Conservation (phyloP, 2,329 filamentous ascomycete genomes). For the Zasmidium cellare region DNA sequence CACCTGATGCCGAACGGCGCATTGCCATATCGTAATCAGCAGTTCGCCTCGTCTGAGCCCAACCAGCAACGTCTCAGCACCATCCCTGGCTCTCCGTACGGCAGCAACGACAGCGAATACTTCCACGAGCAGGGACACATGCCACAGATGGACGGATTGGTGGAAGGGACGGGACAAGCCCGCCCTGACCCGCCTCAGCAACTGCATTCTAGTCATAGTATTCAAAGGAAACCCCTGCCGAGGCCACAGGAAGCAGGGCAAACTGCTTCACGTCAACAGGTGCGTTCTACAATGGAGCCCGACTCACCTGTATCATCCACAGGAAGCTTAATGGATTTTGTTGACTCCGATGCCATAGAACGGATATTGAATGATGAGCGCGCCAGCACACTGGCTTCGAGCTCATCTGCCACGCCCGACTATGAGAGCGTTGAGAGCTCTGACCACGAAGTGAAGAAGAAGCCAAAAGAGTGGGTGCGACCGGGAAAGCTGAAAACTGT, state of each 20-base stretch:
- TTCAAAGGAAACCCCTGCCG: conserved; percentile 32
- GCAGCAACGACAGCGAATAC: conserved; percentile 35
- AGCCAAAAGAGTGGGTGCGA: conserved; percentile 63
- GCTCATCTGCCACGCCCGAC: conserved; percentile 68
- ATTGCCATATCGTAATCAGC: conserved; percentile 27
- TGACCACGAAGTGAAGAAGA: conserved; percentile 45
- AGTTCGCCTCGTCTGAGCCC: conserved; percentile 28
- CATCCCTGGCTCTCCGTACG: conserved; percentile 47
- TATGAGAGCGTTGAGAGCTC: conserved; percentile 67
- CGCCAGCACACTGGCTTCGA: conserved; percentile 28
- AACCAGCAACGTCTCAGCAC: conserved; percentile 44
- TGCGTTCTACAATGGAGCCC: conserved; percentile 21
- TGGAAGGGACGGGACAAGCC: conserved; percentile 18
- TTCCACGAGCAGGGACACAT: conserved; percentile 27
- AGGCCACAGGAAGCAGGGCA: conserved; percentile 13
- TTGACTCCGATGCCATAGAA: conserved; percentile 48
- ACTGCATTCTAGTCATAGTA: conserved; percentile 29
- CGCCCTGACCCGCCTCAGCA: conserved; percentile 25
- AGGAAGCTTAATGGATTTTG: conserved; percentile 30
- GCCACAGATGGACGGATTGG: conserved; percentile 18
- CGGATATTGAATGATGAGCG: conserved; percentile 32
- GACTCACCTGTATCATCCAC: conserved; percentile 18
- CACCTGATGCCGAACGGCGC: conserved; percentile 4
- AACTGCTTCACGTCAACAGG: conserved; percentile 16
- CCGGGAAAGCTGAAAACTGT: conserved; percentile 80